A percentile compares a stretch with the other conserved stretches of the same genome.
These are phyloP conservation scores for Coemansia sp. DNA, from an alignment of 192 early-diverging fungal species.

Conservation along the genomic window DNA sequence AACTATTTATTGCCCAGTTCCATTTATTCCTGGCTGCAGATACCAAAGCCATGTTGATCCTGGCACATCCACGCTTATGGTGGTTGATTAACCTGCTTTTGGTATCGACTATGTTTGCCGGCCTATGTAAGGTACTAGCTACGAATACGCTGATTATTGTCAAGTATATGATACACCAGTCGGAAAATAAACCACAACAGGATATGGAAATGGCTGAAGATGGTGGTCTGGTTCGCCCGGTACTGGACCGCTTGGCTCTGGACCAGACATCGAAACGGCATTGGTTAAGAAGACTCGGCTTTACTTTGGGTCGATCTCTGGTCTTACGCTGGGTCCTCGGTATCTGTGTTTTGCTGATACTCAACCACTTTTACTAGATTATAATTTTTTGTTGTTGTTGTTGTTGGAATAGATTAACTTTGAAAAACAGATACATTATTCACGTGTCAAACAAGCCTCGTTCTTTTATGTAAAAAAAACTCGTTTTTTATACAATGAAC, in stretches of 20 bases:
- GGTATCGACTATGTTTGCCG: slow-evolving; percentile 56
- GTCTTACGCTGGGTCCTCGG: slow-evolving; percentile 6
- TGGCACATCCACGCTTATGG: slow-evolving; percentile 52
- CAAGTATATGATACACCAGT: too few relatives aligned
- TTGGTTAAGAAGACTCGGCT: too few relatives aligned
- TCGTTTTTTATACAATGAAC: not conserved
- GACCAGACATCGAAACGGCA: too few relatives aligned
- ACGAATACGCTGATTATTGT: slow-evolving; percentile 48
- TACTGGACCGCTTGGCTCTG: slow-evolving; percentile 31
- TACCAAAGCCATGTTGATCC: slow-evolving; percentile 69
- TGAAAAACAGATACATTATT: not conserved
- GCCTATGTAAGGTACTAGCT: slow-evolving; percentile 51
- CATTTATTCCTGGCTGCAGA: slow-evolving; percentile 77
- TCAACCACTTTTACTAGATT: slow-evolving; percentile 8
- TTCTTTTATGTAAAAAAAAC: not conserved
- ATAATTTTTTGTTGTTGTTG: too few relatives aligned
- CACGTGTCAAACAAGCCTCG: not conserved
- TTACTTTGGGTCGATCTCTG: slow-evolving; percentile 3
- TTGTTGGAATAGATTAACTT: too few relatives aligned
- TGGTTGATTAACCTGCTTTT: slow-evolving; percentile 58
- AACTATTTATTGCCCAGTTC: slow-evolving; percentile 78
- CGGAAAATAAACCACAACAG: too few relatives aligned
- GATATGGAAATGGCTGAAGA: slow-evolving; percentile 31
- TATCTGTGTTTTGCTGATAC: not conserved
- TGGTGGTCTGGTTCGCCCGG: not conserved